Percentiles rank a stretch among this genome's conserved stretches.
Evolutionary conservation across 495 filamentous ascomycete genomes (phyloP).

Genomic region (Aspergillus funiculosus): DNA sequence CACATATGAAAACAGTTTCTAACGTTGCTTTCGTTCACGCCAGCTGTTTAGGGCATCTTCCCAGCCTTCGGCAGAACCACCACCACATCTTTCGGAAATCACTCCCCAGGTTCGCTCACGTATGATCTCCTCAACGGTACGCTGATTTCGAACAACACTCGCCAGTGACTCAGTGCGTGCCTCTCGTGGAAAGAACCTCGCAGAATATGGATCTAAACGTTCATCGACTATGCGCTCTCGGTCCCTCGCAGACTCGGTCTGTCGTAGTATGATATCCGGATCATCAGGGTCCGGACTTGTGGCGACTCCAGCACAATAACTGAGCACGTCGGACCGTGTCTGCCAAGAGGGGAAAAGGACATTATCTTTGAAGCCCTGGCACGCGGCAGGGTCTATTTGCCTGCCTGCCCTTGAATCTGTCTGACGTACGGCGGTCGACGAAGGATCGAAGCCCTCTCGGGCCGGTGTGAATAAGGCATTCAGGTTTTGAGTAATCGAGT

Average conservation of each 20-base stretch:
- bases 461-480: conserved; percentile 84
- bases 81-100: conserved; percentile 72
- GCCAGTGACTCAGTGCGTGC: conserved; percentile 79
- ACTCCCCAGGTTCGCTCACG: conserved; percentile 76
- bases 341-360: conserved; percentile 90
- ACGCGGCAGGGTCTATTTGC: conserved; percentile 54
- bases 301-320: conserved; percentile 85
- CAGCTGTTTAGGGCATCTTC: conserved; percentile 60
- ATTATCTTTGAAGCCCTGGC: conserved; percentile 66
- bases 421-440: conserved; percentile 61
- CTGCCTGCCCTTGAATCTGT: conserved; percentile 35
- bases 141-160: conserved; percentile 71
- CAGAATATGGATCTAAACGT: conserved; percentile 87
- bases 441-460: conserved; percentile 66
- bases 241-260: conserved; percentile 63
- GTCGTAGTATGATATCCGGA: conserved; percentile 64
- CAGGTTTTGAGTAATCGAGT: conserved; percentile 86
- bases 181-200: conserved; percentile 75
- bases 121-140: conserved; percentile 81
- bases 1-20: not conserved
- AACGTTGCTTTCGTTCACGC: conserved; percentile 40
- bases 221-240: conserved; percentile 79
- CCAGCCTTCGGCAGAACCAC: conserved; percentile 48
- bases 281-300: conserved; percentile 84
- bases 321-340: conserved; percentile 73